A percentile compares a stretch with the other conserved stretches of the same genome.
These are phyloP conservation scores for Aspergillus sp. DNA, from an alignment of 2,329 filamentous ascomycete species.

Conservation along the genomic window DNA sequence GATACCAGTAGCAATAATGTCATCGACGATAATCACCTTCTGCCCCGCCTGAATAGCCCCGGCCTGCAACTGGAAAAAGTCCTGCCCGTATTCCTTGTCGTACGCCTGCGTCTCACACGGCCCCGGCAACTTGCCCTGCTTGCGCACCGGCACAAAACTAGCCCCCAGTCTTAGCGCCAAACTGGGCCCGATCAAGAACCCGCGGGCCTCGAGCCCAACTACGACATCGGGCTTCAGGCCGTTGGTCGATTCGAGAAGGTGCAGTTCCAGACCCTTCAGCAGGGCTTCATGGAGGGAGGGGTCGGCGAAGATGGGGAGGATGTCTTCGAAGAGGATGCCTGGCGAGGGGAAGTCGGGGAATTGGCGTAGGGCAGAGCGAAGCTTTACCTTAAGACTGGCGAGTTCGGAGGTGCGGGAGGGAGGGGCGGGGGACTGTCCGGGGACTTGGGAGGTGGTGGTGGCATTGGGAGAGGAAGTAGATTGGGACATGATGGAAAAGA, in stretches of 20 bases:
- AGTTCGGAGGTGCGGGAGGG: slow-evolving; percentile 46
- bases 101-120: slow-evolving; percentile 77
- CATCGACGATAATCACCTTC: slow-evolving; percentile 87
- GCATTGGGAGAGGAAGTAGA: slow-evolving; percentile 28
- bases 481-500: slow-evolving; percentile 32
- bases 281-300: slow-evolving; percentile 65
- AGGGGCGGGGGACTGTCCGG: slow-evolving; percentile 39
- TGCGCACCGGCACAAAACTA: slow-evolving; percentile 85
- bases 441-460: slow-evolving; percentile 31
- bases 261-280: slow-evolving; percentile 75
- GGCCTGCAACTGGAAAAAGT: slow-evolving; percentile 92
- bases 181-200: slow-evolving; percentile 89
- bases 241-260: slow-evolving; percentile 58
- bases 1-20: slow-evolving; percentile 96
- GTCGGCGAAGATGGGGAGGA: slow-evolving; percentile 88
- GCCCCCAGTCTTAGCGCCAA: slow-evolving; percentile 76
- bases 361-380: slow-evolving; percentile 67
- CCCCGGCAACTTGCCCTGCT: slow-evolving; percentile 91
- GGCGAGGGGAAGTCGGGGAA: slow-evolving; percentile 87
- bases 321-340: slow-evolving; percentile 95
- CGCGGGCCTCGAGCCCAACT: slow-evolving; percentile 85
- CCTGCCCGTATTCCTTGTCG: slow-evolving; percentile 91
- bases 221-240: slow-evolving; percentile 72
- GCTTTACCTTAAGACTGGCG: slow-evolving; percentile 56
- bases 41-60: slow-evolving; percentile 77